Percentiles rank a stretch among this genome's conserved stretches.
These are phyloP conservation scores for Boletus rex-veris DNA, from an alignment of 768 basidiomycete species.

Conservation along the genomic window DNA sequence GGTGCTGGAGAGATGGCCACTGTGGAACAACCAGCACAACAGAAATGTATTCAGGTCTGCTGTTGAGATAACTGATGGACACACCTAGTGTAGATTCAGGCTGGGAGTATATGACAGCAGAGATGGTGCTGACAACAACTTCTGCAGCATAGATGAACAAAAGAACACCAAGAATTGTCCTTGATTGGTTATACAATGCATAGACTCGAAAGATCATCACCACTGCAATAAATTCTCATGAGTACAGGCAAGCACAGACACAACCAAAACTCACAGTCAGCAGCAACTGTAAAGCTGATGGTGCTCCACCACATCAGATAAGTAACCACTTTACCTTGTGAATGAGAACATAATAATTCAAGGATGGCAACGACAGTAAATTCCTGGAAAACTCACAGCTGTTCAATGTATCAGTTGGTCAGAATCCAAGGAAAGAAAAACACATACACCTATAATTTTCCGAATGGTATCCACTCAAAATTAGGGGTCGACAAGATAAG, in stretches of 20 bases:
- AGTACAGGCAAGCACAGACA: background rate
- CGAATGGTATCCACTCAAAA: background rate
- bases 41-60: background rate
- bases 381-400: background rate
- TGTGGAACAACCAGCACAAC: background rate
- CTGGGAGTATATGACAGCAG: background rate
- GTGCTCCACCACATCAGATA: background rate
- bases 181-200: slow-evolving; percentile 6
- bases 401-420: background rate
- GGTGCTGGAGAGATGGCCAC: slow-evolving; percentile 1
- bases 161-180: background rate
- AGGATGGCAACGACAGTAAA: background rate
- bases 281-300: background rate
- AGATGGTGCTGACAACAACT: background rate
- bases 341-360: background rate
- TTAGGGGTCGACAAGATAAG: background rate
- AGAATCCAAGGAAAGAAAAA: background rate
- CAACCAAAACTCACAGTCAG: background rate
- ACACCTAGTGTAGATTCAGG: background rate
- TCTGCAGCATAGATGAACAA: background rate
- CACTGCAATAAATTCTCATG: background rate
- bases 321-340: background rate
- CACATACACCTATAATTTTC: slow-evolving; percentile 3
- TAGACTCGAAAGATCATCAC: slow-evolving; percentile 10
- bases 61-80: background rate